A percentile compares a stretch with the other conserved stretches of the same genome.
phyloP scores from a whole-genome alignment of 345 rosid species.

The Zanthoxylum bungeanum region DNA sequence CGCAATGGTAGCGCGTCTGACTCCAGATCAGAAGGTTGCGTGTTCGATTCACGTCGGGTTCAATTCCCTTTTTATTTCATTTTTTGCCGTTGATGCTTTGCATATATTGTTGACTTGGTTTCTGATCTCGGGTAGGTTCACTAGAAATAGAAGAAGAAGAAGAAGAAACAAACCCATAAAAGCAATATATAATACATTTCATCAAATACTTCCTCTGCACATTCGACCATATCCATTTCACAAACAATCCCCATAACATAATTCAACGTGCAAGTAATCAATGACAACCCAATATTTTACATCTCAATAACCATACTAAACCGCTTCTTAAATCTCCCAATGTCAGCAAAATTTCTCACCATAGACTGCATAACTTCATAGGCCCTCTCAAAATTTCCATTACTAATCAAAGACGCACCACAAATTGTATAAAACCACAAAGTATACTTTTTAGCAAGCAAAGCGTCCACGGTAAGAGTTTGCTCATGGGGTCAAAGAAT shows the following conservation, averaged over 20 bases:
- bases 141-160: too few relatives aligned
- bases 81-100: too few relatives aligned
- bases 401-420: slow-evolving; percentile 50
- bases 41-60: too few relatives aligned
- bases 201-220: slow-evolving; percentile 63
- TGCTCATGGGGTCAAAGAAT: slow-evolving; percentile 76
- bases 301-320: slow-evolving; percentile 71
- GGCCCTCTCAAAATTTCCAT: slow-evolving; percentile 65
- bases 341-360: slow-evolving; percentile 65
- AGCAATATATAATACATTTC: too few relatives aligned
- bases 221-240: slow-evolving; percentile 52
- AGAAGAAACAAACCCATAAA: too few relatives aligned
- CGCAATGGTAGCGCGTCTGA: too few relatives aligned
- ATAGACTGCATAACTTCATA: slow-evolving; percentile 59
- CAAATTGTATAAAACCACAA: slow-evolving; percentile 75
- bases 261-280: slow-evolving; percentile 40
- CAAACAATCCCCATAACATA: slow-evolving; percentile 39
- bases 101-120: too few relatives aligned
- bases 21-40: too few relatives aligned
- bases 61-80: too few relatives aligned
- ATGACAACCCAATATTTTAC: slow-evolving; percentile 58
- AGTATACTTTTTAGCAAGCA: slow-evolving; percentile 71
- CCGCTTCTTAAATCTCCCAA: slow-evolving; percentile 68
- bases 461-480: slow-evolving; percentile 65
- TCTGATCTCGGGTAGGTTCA: too few relatives aligned